Evolutionary conservation across 148 eudicot species (phyloP), one percentile per base, ranked within the genome.

Genomic region (Rhododendron vialii): DNA sequence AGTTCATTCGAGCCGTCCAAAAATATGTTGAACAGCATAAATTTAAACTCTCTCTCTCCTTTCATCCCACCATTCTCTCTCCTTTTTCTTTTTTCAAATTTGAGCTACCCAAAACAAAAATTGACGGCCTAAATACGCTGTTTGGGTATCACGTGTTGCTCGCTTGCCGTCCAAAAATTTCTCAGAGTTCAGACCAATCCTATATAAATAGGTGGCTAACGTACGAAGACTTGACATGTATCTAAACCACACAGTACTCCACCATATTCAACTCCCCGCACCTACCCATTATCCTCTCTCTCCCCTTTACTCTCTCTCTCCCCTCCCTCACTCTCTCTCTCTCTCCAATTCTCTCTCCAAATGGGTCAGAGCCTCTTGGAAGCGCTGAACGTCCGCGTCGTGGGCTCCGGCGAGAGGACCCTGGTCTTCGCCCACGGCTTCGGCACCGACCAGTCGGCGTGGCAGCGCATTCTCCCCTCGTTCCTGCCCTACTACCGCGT

Each of bases 391-490:
- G 99, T 96, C 41, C 88, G 95, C 20, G 93, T 92, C 7, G 91
- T 93, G 84, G 99, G 99, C 35, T 81, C 91, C 80, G 96, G 97
- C 78, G 89, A 91, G 22, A 90, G 84, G 24, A 81, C 89, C 84
- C 86, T 96, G 8, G 95, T 96, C 33, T 89, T 96, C 15, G 94
- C 99, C 38, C 98, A 96, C 82, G 99, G 99, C 1, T 90, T 94
- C 84, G 99, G 99, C 73, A 96, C 99, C 20, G 99, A 96, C 73
- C 99, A 96, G 51, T 96, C 99, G 1, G 99, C 96, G 1, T 96
- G 99, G 99, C 91, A 93, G 45, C 91, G 98, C 80, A 95, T 96
- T 73, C 87, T 96, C 2, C 98, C 99, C 3, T 90, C 83, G 84
- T 92, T 96, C 82, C 75, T 88, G 2, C 93, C 92, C 0, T 78